Conservation (phyloP, 768 basidiomycete species). For the Podaxis carcinomalis region DNA sequence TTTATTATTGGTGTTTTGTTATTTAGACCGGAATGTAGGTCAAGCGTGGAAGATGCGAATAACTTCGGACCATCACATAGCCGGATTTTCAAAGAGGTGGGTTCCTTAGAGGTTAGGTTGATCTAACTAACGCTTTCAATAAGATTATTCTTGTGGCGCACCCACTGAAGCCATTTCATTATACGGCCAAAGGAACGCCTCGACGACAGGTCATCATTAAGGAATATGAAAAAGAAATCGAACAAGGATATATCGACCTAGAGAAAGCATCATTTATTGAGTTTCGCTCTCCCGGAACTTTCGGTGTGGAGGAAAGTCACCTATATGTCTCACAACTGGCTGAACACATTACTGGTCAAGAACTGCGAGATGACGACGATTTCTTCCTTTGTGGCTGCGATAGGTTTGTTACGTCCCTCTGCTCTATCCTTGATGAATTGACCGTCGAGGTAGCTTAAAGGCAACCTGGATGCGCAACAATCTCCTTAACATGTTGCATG, state of each 20-base stretch:
- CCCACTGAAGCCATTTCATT: constrained; percentile 36
- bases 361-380: constrained; percentile 26
- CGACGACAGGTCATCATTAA: constrained; percentile 31
- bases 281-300: constrained; percentile 18
- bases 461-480: constrained; percentile 32
- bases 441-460: constrained; percentile 24
- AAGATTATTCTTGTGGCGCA: constrained; percentile 41
- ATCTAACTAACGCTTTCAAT: background rate
- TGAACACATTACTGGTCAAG: background rate
- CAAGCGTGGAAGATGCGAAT: constrained; percentile 36
- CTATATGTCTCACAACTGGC: constrained; percentile 24
- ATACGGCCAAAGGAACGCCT: constrained; percentile 37
- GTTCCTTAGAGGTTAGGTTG: background rate
- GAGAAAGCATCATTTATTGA: constrained; percentile 6
- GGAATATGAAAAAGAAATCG: constrained; percentile 37
- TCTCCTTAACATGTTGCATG: constrained; percentile 14
- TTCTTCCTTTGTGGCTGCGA: constrained; percentile 38
- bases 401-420: constrained; percentile 21
- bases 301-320: constrained; percentile 13
- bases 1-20: background rate
- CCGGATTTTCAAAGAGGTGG: constrained; percentile 42
- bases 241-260: constrained; percentile 25
- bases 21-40: constrained; percentile 21
- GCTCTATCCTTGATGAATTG: background rate
- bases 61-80: constrained; percentile 39